Base-by-base conservation (phyloP, 495 filamentous ascomycete genomes). In the Cladorrhinum samala region DNA sequence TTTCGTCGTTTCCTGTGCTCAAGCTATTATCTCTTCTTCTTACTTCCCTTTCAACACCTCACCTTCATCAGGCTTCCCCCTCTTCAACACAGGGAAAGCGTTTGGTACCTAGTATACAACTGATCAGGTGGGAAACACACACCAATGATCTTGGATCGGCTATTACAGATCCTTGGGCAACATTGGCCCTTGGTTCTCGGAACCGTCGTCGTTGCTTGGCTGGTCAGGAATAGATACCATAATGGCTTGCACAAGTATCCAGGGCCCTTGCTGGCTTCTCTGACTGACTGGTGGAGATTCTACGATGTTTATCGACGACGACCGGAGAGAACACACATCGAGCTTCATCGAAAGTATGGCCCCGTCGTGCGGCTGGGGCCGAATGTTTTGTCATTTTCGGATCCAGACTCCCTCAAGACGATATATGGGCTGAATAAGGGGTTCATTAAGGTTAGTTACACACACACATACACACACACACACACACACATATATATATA, bases 391-490 rank as follows among this genome's bases (percentile, higher is more conserved):
- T 85, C 84, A 0, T 86, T 89, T 56, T 73, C 79, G 3, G 78
- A 87, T 57, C 84, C 86, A 0, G 74, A 75, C 46, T 82, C 84
- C 11, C 68, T 89, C 43, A 87, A 85, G 62, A 73, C 74, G 7
- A 91, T 93, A 23, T 93, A 91, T 61, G 85, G 88, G 1, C 72
- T 91, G 51, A 89, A 89, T 61, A 90, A 89, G 66, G 86, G 86
- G n/a, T 88, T 88, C 62, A 72, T 71, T 51, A 92, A 91, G 77
- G 84, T 88, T 54, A 41, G 66, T 16, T 49, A 24, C 37, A 21
- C 16, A 55, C 49, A 25, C 57, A 13, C 20, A 16, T n/a, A n/a
- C n/a, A n/a, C n/a, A n/a, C n/a, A n/a, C n/a, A n/a, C n/a, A n/a
- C n/a, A n/a, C n/a, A n/a, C n/a, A n/a, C n/a, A n/a, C n/a, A n/a